A percentile compares a stretch with the other conserved stretches of the same genome.
phyloP scores from a whole-genome alignment of 441 rosid species.

The Kokia cookei region DNA sequence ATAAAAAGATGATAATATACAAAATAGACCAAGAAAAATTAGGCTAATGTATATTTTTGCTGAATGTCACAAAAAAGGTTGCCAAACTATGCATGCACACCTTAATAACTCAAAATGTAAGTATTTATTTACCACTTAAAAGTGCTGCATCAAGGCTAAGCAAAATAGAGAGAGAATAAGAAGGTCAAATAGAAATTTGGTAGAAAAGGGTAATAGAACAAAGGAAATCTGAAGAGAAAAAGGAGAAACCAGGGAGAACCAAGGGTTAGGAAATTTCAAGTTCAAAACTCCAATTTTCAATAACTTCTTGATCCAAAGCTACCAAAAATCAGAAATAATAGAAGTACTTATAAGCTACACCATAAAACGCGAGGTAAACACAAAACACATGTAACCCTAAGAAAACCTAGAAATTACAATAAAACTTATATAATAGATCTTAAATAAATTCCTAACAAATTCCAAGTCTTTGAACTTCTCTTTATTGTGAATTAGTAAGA shows the following conservation, averaged over 20 bases:
- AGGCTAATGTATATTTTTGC: background rate
- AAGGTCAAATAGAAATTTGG: background rate
- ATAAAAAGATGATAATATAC: background rate
- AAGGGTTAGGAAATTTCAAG: background rate
- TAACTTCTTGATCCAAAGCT: background rate
- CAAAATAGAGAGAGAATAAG: background rate
- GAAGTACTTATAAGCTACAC: background rate
- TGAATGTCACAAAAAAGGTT: background rate
- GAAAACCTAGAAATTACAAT: background rate
- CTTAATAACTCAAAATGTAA: background rate
- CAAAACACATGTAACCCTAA: background rate
- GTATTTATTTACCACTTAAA: background rate
- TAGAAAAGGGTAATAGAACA: background rate
- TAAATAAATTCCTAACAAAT: background rate
- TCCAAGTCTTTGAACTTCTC: background rate
- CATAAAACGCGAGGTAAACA: background rate
- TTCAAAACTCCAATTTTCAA: background rate
- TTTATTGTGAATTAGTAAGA: background rate
- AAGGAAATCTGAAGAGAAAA: background rate
- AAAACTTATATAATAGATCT: background rate
- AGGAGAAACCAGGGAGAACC: background rate
- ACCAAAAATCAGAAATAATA: background rate
- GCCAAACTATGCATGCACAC: background rate
- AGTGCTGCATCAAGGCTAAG: background rate
- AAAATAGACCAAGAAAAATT: background rate